Evolutionary conservation across 2,329 filamentous ascomycete genomes (phyloP), one percentile per base, ranked within the genome.

Genomic region (Pezicula carpinea): DNA sequence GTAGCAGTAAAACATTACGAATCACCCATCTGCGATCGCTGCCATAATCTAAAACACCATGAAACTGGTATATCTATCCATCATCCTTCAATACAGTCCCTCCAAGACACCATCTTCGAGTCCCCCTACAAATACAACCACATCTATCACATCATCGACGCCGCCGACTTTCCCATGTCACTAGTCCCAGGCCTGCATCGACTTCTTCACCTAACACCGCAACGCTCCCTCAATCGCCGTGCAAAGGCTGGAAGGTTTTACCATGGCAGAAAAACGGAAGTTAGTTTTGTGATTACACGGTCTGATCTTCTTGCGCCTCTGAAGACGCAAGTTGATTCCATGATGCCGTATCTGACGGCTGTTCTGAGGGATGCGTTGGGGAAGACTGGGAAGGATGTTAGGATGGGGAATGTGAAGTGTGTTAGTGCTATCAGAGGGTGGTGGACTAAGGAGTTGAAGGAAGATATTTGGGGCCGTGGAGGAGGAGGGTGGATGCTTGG

Each of bases 91-190:
- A 77, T 96, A 53, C 79, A 89, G 36, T 83, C 88, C 2, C 82
- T 99, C 44, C 82, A 83, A 54, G 84, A 89, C 53, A 95, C 90
- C 14, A 86, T 99, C 44, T 77, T 84, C 44, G 89, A 95, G 66
- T 95, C 92, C 1, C 91, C 91, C 0, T 84, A 95, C 68, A 87
- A 87, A 63, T 80, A 87, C 63, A 97, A 99, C 60, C 89, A 96
- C 66, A 84, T 99, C 51, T 99, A 97, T 64, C 93, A 99, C 66
- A 76, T 99, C 21, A 72, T 99, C 18, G 93, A 99, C 62, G 92
- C 93, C 3, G 93, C 91, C 50, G 93, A 99, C 66, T 97, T 99
- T 54, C 93, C 93, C 17, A 87, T 99, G 79, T 96, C 93, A 2
- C 69, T 99, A 13, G 75, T 97, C 4, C 88, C 89, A 1, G 80